A percentile compares a stretch with the other conserved stretches of the same genome.
Conservation (phyloP, 2,329 filamentous ascomycete species). For the Verticillium nonalfalfae region DNA sequence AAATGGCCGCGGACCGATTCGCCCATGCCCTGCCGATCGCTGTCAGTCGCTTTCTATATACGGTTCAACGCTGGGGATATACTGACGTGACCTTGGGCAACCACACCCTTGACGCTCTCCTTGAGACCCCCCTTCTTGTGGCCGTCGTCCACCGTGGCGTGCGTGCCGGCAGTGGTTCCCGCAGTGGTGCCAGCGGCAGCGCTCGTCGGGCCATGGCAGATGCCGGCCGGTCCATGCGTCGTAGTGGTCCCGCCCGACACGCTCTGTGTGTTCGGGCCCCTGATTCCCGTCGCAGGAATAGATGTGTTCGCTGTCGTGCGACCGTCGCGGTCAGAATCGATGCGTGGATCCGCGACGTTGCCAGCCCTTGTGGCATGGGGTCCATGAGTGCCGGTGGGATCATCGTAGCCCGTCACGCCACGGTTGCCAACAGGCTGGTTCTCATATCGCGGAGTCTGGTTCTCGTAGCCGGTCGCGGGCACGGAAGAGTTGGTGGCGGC, state of each 20-base stretch:
- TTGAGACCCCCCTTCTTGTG: slow-evolving; percentile 3
- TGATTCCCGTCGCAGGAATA: not conserved
- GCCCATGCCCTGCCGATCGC: slow-evolving; percentile 3
- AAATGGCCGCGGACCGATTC: slow-evolving; percentile 18
- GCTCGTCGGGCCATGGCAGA: not conserved
- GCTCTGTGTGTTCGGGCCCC: not conserved
- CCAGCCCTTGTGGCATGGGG: slow-evolving; percentile 33
- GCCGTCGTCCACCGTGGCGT: not conserved
- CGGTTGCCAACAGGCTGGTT: not conserved
- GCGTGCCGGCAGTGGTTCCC: not conserved
- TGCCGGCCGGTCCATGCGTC: not conserved
- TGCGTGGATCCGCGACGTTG: slow-evolving; percentile 44
- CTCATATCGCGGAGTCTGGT: not conserved
- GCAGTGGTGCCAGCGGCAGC: not conserved
- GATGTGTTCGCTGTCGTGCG: slow-evolving; percentile 13
- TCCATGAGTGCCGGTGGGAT: slow-evolving; percentile 26
- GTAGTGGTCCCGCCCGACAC: not conserved
- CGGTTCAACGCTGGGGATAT: fast-evolving
- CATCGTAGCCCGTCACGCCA: not conserved
- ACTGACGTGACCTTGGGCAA: slow-evolving; percentile 11
- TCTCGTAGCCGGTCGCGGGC: not conserved
- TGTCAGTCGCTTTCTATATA: not conserved
- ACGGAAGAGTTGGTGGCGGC: slow-evolving; percentile 8
- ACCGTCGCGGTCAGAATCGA: slow-evolving; percentile 43
- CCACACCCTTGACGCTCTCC: slow-evolving; percentile 6